Conservation (phyloP, 805 yeast species). For the Spathaspora passalidarum region DNA sequence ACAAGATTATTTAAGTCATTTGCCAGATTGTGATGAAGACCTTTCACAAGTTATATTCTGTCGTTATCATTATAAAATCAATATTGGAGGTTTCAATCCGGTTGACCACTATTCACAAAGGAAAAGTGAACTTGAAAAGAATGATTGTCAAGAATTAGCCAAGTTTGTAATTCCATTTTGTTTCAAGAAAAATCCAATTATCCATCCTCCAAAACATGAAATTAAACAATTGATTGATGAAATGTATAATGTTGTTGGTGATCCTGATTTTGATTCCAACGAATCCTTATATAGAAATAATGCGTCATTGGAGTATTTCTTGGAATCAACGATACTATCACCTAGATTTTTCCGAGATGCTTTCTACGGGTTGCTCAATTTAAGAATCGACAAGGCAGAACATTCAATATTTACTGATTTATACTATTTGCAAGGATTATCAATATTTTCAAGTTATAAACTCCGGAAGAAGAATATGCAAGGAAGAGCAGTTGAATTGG, state of each 20-base stretch:
- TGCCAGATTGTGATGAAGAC: conserved; percentile 52
- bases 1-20: conserved; percentile 49
- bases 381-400: conserved; percentile 28
- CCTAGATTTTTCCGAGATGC: conserved; percentile 46
- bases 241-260: conserved; percentile 68
- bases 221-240: conserved; percentile 69
- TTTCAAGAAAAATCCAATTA: conserved; percentile 55
- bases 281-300: conserved; percentile 45
- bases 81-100: conserved; percentile 59
- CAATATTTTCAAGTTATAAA: conserved; percentile 65
- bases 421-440: conserved; percentile 66
- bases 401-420: conserved; percentile 35
- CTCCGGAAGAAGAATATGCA: conserved; percentile 74
- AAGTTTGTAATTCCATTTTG: conserved; percentile 55
- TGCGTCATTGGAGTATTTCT: conserved; percentile 41
- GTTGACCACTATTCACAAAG: conserved; percentile 57
- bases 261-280: conserved; percentile 48
- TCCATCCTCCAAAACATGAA: conserved; percentile 62
- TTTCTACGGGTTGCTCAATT: conserved; percentile 45
- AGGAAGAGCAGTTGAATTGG: conserved; percentile 78
- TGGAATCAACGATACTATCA: conserved; percentile 44
- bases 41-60: conserved; percentile 78
- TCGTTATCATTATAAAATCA: conserved; percentile 64
- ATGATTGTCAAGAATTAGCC: conserved; percentile 35
- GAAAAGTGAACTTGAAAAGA: conserved; percentile 23